Evolutionary conservation across 495 filamentous ascomycete species (phyloP), one percentile per base, ranked within the genome.

Genomic region (Hypoxylon perforatum): DNA sequence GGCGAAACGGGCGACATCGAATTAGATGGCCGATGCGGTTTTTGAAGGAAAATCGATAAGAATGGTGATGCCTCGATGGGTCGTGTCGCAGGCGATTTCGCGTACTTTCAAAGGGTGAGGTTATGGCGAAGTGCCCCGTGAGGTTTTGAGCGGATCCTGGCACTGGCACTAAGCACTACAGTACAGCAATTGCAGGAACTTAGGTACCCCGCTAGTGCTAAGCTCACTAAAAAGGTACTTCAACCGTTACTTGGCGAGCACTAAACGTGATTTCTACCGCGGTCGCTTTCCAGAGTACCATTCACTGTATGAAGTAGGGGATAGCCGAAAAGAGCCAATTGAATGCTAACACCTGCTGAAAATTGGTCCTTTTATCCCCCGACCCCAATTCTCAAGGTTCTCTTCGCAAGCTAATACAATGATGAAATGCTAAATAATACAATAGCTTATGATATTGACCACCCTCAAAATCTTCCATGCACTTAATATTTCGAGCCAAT

Each of bases 51-150:
- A 72, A 41, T 70, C 61, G 73, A 77, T 76, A 74, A 75, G 12
- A 54, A 67, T 78, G 77, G 70, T 67, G 69, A 57, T 67, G 74
- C 50, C 49, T 69, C 63, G 80, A 82, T 83, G 77, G 70, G 73
- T 76, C 70, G 67, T 47, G 71, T 65, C 65, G 53, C 71, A 71
- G 72, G 51, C 59, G 73, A 76, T 78, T 80, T 78, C 56, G 70
- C 76, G 73, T 78, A 61, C 67, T 69, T 67, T 73, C 73, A 75
- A 76, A 77, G 78, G 70, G 77, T 84, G 76, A 76, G 75, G 77
- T 78, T 77, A 45, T 54, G 30, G 57, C 51, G 66, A 72, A 72
- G 63, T 82, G 25, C n/a, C 14, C 39, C 39, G 12, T 42, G 76
- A 70, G 77, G 73, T 74, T 77, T 74, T 78, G 74, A 74, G 67